Evolutionary conservation across 257 asterid genomes (phyloP).

Genomic region (Gentiana macrophylla): DNA sequence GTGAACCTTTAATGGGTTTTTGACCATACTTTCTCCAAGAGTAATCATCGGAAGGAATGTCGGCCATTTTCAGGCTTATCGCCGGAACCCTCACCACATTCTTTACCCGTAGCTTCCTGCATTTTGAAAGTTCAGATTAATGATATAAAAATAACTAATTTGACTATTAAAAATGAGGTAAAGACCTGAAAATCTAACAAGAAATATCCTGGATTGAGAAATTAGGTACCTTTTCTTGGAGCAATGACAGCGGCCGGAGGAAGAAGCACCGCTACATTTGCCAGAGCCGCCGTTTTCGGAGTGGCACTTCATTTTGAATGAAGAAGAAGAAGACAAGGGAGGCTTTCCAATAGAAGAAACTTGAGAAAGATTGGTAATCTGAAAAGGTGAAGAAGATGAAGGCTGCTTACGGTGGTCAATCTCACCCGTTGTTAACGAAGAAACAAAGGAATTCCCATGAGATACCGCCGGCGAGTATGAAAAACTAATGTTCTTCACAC

Average conservation of each 20-base stretch:
- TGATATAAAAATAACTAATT: neutral
- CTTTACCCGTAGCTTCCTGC: conserved; percentile 56
- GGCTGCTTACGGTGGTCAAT: conserved; percentile 29
- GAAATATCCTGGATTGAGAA: too few relatives aligned
- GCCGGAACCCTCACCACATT: conserved; percentile 79
- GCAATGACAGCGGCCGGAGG: conserved; percentile 77
- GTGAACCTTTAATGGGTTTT: conserved; percentile 96
- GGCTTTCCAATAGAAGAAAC: conserved; percentile 64
- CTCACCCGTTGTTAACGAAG: conserved; percentile 52
- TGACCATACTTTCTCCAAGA: conserved; percentile 99
- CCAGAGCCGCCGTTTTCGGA: conserved; percentile 63
- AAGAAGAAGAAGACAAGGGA: conserved; percentile 59
- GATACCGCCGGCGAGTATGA: conserved; percentile 42
- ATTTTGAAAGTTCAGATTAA: neutral
- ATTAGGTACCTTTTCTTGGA: conserved; percentile 61
- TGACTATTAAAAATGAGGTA: too few relatives aligned
- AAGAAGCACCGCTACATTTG: conserved; percentile 49
- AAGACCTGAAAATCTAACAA: too few relatives aligned
- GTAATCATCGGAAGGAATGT: conserved; percentile 92
- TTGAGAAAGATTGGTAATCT: conserved; percentile 36
- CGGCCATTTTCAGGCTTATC: conserved; percentile 85
- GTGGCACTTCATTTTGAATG: conserved; percentile 55
- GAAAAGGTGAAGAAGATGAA: conserved; percentile 40
- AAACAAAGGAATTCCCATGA: conserved; percentile 39
- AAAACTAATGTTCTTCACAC: conserved; percentile 51